Base-by-base conservation (phyloP, 164 flowering plant species). In the Stephania yunnanensis region DNA sequence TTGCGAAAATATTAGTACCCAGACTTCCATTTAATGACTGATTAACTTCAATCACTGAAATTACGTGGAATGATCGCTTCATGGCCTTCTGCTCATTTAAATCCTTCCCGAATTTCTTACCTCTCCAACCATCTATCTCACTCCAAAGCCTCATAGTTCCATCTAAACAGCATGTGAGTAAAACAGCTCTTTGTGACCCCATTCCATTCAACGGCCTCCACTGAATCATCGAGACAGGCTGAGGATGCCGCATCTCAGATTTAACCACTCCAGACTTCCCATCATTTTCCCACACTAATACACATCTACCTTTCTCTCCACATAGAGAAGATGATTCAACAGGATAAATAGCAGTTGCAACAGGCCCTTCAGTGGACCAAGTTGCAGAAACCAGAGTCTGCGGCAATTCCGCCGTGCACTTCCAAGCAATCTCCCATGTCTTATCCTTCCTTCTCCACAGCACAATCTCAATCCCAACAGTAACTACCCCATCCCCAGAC, bases 101-200 rank as follows among this genome's bases (percentile, higher is more conserved):
- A 68, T 88, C 94, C 83, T 85, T 90, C 66, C 78, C 83, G 46
- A 66, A 22, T 65, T 83, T 88, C 78, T 82, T 86, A 46, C 77
- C 77, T 83, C 82, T 87, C 74, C 93, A 93, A 81, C 74, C 80
- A 76, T 91, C 93, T 80, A 84, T 83, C 86, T 94, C 98, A 85
- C 87, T 78, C 99, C 98, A 96, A 78, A 96, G 81, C 83, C 99
- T 87, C 66, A 87, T 92, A 72, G 96, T 80, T 77, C 99, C 99
- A 87, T 96, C 99, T 46, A 89, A 74, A 80, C 92, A 92, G 76
- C 98, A 91, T 5, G 97, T 94, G 71, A 96, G 81, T 69, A 96
- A 82, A 71, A 91, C 82, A 31, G 88, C 79, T 77, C 89, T 89
- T 17, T 67, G 67, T 25, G 82, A 66, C 61, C 71, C 71, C 64